Percentiles rank a stretch among this genome's conserved stretches.
These are phyloP conservation scores for Podospora australis DNA, from an alignment of 495 filamentous ascomycete genomes.

Conservation along the genomic window DNA sequence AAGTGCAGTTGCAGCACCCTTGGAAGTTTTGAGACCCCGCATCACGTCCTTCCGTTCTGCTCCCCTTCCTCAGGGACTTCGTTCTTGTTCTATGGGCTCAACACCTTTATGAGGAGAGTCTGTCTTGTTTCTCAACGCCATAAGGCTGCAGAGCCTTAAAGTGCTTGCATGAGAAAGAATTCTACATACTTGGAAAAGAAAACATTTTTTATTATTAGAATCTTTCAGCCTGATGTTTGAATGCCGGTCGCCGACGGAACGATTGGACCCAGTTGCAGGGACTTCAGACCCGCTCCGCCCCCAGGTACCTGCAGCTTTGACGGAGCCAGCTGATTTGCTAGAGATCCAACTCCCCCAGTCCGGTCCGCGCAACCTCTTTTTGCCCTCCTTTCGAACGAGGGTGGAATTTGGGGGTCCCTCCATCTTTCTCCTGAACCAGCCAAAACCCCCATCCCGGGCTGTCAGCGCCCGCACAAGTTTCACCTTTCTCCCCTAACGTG, in stretches of 20 bases:
- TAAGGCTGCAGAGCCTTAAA: too few relatives aligned
- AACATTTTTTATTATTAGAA: not conserved
- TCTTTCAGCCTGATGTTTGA: not conserved
- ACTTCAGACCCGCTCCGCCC: slow-evolving; percentile 1
- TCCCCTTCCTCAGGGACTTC: too few relatives aligned
- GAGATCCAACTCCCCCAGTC: too few relatives aligned
- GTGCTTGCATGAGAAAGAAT: too few relatives aligned
- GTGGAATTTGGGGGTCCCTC: not conserved
- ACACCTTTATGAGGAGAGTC: too few relatives aligned
- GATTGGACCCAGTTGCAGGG: slow-evolving; percentile 12
- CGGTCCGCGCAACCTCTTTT: too few relatives aligned
- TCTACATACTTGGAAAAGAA: too few relatives aligned
- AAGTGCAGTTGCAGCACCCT: too few relatives aligned
- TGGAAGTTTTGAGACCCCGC: too few relatives aligned
- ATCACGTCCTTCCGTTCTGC: too few relatives aligned
- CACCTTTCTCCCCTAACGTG: slow-evolving; percentile 7
- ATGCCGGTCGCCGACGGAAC: not conserved
- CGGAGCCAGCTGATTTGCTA: slow-evolving; percentile 4
- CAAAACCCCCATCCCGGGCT: slow-evolving; percentile 3
- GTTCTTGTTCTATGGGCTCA: too few relatives aligned
- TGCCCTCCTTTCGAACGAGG: not conserved
- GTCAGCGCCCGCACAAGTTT: slow-evolving; percentile 12
- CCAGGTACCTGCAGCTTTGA: slow-evolving; percentile 11
- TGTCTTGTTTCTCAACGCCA: too few relatives aligned
- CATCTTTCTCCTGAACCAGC: not conserved